phyloP scores from a whole-genome alignment of 805 yeast species.

The Candida silvatica region DNA sequence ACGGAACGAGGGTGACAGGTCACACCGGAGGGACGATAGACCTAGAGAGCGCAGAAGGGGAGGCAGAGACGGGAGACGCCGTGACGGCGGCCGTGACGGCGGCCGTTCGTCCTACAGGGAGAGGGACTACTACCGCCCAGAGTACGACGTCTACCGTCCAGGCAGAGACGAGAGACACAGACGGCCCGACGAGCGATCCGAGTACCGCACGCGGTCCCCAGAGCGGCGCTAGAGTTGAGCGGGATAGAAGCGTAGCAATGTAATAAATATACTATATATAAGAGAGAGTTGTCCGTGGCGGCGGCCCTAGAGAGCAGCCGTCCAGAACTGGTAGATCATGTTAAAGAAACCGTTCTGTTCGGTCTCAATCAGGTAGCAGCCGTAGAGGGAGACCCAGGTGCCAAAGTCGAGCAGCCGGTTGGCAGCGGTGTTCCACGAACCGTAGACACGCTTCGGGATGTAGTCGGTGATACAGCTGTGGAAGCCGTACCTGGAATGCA shows the following conservation, averaged over 20 bases:
- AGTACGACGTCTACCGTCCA: constrained; percentile 1
- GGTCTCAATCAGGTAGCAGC: constrained; percentile 76
- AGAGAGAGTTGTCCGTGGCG: no score
- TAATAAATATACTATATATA: no score
- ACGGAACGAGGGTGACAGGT: constrained; percentile 5
- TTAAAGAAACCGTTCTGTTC: constrained; percentile 72
- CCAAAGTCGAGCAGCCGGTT: constrained; percentile 64
- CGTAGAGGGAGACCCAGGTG: constrained; percentile 60
- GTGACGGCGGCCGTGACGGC: constrained; percentile 4
- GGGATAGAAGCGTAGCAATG: no score
- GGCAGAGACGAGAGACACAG: constrained; percentile 12
- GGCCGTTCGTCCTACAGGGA: constrained; percentile 1
- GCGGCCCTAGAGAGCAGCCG: no score
- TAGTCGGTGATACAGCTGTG: constrained; percentile 90
- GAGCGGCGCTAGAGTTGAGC: no score
- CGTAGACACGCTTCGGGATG: constrained; percentile 81
- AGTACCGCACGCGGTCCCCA: no score
- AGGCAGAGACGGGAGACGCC: constrained; percentile 1
- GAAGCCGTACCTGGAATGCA: constrained; percentile 82
- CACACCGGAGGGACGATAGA: background rate
- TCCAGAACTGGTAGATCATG: constrained; percentile 57
- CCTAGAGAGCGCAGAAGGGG: background rate
- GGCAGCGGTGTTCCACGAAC: constrained; percentile 64
- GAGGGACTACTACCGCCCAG: constrained; percentile 3
- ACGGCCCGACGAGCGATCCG: constrained; percentile 4